phyloP scores from a whole-genome alignment of 345 rosid genomes.

The Rhizophora mangle region DNA sequence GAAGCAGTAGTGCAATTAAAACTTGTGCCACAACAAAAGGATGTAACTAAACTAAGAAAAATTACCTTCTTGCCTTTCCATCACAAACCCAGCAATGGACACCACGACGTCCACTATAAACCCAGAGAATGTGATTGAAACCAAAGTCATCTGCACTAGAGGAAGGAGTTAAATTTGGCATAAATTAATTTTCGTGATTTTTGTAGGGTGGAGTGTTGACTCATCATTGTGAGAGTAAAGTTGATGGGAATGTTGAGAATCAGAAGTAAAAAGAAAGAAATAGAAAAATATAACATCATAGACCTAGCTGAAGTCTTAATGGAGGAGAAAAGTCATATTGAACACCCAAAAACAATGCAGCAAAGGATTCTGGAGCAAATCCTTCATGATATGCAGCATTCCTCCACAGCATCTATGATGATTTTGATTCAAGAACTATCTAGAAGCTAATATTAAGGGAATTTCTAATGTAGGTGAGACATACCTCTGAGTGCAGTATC shows the following conservation, averaged over 20 bases:
- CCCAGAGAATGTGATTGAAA: constrained; percentile 90
- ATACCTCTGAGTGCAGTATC: constrained; percentile 80
- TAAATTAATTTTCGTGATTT: not conserved
- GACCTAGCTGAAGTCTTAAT: not conserved
- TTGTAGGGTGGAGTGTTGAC: not conserved
- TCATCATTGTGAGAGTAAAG: not conserved
- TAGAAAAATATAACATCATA: not conserved
- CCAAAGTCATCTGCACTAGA: constrained; percentile 81
- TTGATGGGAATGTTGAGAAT: too few relatives aligned
- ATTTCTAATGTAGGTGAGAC: not conserved
- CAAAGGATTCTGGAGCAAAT: not conserved
- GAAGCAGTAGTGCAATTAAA: constrained; percentile 6
- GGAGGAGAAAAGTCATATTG: not conserved
- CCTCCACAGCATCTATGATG: too few relatives aligned
- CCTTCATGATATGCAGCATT: too few relatives aligned
- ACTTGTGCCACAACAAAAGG: not conserved
- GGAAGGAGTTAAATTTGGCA: not conserved
- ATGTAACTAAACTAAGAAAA: not conserved
- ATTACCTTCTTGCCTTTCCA: constrained; percentile 82
- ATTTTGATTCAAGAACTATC: too few relatives aligned
- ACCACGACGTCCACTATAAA: constrained; percentile 91
- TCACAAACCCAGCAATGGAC: constrained; percentile 99
- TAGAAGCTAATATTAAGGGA: not conserved
- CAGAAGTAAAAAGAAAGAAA: not conserved
- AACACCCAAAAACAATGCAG: too few relatives aligned